Evolutionary conservation across 768 basidiomycete genomes (phyloP).

Genomic region (Clitopilus passeckerianus): DNA sequence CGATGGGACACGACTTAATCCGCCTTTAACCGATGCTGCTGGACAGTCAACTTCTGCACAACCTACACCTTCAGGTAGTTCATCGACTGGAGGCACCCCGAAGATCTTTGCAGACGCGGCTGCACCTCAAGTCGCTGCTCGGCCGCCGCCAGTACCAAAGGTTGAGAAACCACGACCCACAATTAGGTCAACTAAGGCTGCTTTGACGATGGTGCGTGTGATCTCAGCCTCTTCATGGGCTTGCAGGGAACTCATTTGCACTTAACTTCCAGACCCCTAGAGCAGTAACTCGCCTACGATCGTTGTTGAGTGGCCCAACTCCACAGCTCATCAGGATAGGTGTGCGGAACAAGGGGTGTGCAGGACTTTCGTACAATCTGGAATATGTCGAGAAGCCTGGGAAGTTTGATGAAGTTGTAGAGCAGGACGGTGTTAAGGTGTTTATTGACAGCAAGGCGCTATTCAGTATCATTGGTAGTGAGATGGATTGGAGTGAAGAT

Average conservation of each 20-base stretch:
- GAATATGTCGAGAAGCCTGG: conserved; percentile 91
- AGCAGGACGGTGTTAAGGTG: conserved; percentile 92
- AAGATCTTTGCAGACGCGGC: conserved; percentile 50
- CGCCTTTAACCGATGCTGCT: background rate
- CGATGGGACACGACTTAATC: conserved; percentile 12
- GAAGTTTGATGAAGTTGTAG: conserved; percentile 93
- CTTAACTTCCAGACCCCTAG: conserved; percentile 57
- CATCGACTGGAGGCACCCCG: conserved; percentile 35
- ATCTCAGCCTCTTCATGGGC: conserved; percentile 1
- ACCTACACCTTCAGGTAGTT: conserved; percentile 48
- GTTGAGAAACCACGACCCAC: conserved; percentile 58
- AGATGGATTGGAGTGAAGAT: conserved; percentile 99
- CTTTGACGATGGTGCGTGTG: conserved; percentile 61
- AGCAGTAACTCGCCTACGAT: conserved; percentile 69
- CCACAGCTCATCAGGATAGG: conserved; percentile 94
- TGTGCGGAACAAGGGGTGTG: conserved; percentile 97
- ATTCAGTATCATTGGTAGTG: conserved; percentile 96
- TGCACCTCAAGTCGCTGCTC: conserved; percentile 68
- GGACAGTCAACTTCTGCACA: conserved; percentile 20
- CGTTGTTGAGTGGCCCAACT: conserved; percentile 74
- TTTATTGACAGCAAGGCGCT: conserved; percentile 95
- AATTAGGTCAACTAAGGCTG: conserved; percentile 71
- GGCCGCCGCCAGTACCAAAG: conserved; percentile 67
- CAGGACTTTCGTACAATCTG: conserved; percentile 80
- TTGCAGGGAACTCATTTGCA: conserved; percentile 2